These are phyloP conservation scores for Chrysosporium queenslandicum DNA, from an alignment of 2,329 filamentous ascomycete genomes.

Conservation along the genomic window DNA sequence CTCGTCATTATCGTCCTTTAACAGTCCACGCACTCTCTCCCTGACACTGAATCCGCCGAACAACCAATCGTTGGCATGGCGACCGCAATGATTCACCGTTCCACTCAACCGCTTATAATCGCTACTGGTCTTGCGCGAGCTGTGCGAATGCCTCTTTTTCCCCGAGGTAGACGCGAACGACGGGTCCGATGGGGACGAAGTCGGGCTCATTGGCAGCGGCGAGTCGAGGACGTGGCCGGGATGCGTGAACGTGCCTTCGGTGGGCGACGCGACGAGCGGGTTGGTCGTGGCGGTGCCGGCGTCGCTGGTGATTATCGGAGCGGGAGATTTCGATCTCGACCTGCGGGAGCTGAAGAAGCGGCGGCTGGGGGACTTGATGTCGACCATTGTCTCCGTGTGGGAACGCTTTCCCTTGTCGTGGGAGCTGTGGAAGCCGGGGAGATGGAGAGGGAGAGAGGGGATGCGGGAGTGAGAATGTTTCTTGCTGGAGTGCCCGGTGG, in stretches of 20 bases:
- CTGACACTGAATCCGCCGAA: constrained; percentile 42
- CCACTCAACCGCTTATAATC: constrained; percentile 33
- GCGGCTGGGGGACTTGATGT: constrained; percentile 5
- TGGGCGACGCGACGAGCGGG: constrained; percentile 13
- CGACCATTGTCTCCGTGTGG: neutral
- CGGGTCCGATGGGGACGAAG: neutral
- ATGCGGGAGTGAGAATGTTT: neutral
- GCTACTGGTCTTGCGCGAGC: constrained; percentile 21
- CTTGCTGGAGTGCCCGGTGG: neutral
- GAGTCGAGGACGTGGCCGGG: constrained; percentile 7
- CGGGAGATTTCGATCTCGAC: constrained; percentile 20
- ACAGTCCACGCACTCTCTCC: constrained; percentile 34
- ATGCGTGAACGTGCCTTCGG: constrained; percentile 1
- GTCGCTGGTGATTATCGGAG: constrained; percentile 19
- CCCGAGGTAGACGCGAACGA: neutral
- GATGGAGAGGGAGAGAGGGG: neutral
- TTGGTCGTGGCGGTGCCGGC: constrained; percentile 14
- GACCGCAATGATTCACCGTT: constrained; percentile 38
- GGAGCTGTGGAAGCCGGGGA: constrained; percentile 5
- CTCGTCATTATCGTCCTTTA: constrained; percentile 18
- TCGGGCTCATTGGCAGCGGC: constrained; percentile 17
- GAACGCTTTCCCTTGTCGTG: neutral
- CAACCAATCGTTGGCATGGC: constrained; percentile 45
- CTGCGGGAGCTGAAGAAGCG: constrained; percentile 16
- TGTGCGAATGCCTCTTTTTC: constrained; percentile 15